phyloP scores from a whole-genome alignment of 805 yeast genomes.

The Clavispora santaluciae region DNA sequence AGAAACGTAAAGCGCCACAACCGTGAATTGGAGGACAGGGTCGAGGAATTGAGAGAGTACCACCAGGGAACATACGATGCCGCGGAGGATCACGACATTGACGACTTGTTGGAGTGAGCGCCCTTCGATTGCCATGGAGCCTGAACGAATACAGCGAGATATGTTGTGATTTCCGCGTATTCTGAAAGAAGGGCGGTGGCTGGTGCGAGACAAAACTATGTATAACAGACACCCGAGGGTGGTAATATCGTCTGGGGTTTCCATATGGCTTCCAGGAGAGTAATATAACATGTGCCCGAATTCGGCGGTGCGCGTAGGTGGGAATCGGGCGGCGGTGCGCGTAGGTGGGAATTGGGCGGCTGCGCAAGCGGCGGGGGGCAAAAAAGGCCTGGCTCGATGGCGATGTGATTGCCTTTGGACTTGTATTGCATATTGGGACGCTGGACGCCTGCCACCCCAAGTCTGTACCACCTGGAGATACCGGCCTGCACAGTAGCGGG shows the following conservation, averaged over 20 bases:
- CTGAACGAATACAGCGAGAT: too few species aligned
- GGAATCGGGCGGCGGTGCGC: too few species aligned
- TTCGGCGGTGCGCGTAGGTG: too few species aligned
- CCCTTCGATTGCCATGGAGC: background rate
- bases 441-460: too few species aligned
- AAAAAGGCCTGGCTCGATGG: too few species aligned
- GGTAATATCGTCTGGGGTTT: background rate
- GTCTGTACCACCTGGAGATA: too few species aligned
- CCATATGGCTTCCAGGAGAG: background rate
- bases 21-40: conserved; percentile 45
- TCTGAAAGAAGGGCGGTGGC: too few species aligned
- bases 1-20: conserved; percentile 51
- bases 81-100: conserved; percentile 62
- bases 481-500: background rate
- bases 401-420: too few species aligned
- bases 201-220: too few species aligned
- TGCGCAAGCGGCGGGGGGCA: too few species aligned
- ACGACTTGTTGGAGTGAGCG: conserved; percentile 49
- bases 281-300: background rate
- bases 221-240: background rate
- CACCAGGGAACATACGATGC: conserved; percentile 43
- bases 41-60: conserved; percentile 34
- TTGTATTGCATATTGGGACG: too few species aligned
- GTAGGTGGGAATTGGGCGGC: too few species aligned
- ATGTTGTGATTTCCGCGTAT: background rate